phyloP scores from a whole-genome alignment of 1,139 yeast species.

The Yamadazyma membranifaciens region DNA sequence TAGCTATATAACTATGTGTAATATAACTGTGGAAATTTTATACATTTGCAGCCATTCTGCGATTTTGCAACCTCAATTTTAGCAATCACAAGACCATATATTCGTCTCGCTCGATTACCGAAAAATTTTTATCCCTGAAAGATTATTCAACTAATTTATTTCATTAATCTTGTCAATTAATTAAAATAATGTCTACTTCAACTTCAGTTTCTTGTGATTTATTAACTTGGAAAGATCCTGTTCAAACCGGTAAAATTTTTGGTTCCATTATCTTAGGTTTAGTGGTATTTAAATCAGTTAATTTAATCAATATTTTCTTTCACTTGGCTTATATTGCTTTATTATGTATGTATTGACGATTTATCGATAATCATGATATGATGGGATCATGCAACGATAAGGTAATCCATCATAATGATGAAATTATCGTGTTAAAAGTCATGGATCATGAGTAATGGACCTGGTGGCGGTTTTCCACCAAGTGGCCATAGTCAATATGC shows the following conservation, averaged over 20 bases:
- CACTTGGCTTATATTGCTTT: conserved; percentile 48
- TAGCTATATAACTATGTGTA: no score
- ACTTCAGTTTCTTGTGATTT: conserved; percentile 27
- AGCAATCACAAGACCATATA: conserved; percentile 10
- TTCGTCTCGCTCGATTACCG: conserved; percentile 2
- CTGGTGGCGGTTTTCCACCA: no score
- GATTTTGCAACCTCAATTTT: conserved; percentile 2
- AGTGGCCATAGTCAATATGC: no score
- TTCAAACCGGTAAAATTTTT: conserved; percentile 72
- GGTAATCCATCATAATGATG: no score
- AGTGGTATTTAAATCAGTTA: conserved; percentile 65
- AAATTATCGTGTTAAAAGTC: no score
- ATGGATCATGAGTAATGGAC: no score
- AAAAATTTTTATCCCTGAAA: conserved; percentile 8
- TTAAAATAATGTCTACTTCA: conserved; percentile 13
- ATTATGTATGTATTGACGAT: conserved; percentile 33
- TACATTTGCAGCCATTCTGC: no score
- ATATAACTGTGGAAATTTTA: no score
- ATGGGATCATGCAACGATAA: background rate
- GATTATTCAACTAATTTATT: conserved; percentile 6
- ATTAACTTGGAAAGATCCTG: conserved; percentile 83
- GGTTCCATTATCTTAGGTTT: conserved; percentile 62
- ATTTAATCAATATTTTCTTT: conserved; percentile 68
- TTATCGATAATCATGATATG: no score
- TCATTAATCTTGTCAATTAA: background rate